Conservation (phyloP, 2,329 filamentous ascomycete species). For the Fusarium algeriense region DNA sequence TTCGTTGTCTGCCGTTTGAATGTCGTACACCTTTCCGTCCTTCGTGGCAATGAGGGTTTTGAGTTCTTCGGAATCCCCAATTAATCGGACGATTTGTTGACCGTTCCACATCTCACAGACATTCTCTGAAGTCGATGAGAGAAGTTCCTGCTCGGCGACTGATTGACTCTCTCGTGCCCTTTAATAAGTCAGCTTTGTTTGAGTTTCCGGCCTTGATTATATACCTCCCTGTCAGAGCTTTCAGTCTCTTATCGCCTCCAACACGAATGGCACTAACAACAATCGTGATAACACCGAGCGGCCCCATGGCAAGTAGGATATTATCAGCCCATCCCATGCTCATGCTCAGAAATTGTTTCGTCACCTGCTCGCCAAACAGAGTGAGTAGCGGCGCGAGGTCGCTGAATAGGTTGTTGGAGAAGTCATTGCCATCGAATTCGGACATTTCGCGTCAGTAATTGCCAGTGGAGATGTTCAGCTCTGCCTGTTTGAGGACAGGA, state of each 20-base stretch:
- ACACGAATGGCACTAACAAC: neutral
- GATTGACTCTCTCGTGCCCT: neutral
- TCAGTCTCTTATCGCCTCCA: neutral
- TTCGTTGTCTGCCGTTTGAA: neutral
- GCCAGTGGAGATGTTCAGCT: neutral
- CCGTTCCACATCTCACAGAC: neutral
- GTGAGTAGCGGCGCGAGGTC: constrained; percentile 3
- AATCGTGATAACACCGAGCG: neutral
- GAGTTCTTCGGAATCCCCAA: neutral
- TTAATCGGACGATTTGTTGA: neutral
- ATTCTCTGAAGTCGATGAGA: neutral
- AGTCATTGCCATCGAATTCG: constrained; percentile 2
- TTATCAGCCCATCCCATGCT: neutral
- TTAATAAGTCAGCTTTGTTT: neutral
- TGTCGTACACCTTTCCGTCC: neutral
- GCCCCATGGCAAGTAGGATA: neutral
- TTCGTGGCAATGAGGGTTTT: neutral
- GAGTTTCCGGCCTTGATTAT: too few species aligned
- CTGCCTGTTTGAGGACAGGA: too few species aligned
- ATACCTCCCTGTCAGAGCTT: neutral
- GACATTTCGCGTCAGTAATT: neutral
- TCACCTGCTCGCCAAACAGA: neutral
- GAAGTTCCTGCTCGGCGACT: neutral
- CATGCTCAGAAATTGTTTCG: neutral
- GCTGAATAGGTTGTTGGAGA: constrained; percentile 9